These are phyloP conservation scores for Aspergillus sp. DNA, from an alignment of 2,329 filamentous ascomycete genomes.

Conservation along the genomic window DNA sequence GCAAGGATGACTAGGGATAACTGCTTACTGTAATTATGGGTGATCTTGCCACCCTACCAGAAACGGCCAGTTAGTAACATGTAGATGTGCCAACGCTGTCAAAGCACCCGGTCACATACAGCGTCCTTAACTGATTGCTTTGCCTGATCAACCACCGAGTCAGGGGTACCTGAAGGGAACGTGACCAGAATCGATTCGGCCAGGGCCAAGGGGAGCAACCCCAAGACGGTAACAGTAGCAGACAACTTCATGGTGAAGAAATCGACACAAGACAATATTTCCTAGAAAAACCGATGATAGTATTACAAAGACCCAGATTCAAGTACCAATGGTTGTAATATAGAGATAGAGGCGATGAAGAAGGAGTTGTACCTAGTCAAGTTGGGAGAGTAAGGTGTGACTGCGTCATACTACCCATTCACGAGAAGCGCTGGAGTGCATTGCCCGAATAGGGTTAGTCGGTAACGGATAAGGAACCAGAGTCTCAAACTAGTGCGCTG, in stretches of 20 bases:
- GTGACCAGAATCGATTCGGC: slow-evolving; percentile 78
- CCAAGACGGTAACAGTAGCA: slow-evolving; percentile 58
- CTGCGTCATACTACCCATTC: background rate
- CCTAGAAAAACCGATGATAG: background rate
- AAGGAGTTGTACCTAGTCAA: background rate
- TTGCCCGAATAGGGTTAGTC: background rate
- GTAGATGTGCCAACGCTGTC: background rate
- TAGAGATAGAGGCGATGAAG: background rate
- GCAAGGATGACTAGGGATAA: background rate
- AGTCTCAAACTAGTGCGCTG: slow-evolving; percentile 9
- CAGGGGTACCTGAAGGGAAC: slow-evolving; percentile 70
- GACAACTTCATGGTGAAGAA: slow-evolving; percentile 61
- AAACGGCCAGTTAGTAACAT: slow-evolving; percentile 18
- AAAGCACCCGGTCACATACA: slow-evolving; percentile 43
- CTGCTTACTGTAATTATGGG: slow-evolving; percentile 74
- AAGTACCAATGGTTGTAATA: background rate
- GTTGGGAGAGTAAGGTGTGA: background rate
- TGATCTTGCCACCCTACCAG: slow-evolving; percentile 68
- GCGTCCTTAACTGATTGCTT: slow-evolving; percentile 70
- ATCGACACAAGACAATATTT: background rate
- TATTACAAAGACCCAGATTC: background rate
- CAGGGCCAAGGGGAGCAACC: slow-evolving; percentile 63
- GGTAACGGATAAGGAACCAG: background rate
- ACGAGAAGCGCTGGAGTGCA: background rate
- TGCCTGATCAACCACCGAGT: slow-evolving; percentile 68